Percentiles rank a stretch among this genome's conserved stretches.
Evolutionary conservation across 805 yeast species (phyloP).

Genomic region (Pichia gijzeniarum): DNA sequence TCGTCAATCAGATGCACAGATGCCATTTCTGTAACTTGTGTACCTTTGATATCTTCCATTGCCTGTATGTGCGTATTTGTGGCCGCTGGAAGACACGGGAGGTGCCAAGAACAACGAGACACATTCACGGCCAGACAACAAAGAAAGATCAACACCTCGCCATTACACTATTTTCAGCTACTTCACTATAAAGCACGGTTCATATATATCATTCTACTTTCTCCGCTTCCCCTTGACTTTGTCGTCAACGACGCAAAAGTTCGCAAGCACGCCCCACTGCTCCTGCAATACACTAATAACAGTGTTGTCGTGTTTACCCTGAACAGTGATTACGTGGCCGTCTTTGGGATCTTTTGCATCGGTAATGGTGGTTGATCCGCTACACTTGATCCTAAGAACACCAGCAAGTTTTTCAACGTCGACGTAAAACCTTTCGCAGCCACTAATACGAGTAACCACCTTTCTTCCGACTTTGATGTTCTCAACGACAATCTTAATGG

Average conservation of each 20-base stretch:
- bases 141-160: too few species aligned
- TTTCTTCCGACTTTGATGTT: slow-evolving; percentile 81
- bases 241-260: slow-evolving; percentile 62
- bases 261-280: slow-evolving; percentile 54
- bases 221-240: slow-evolving; percentile 37
- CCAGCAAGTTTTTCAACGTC: slow-evolving; percentile 60
- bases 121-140: too few species aligned
- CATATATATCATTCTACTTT: too few species aligned
- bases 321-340: slow-evolving; percentile 68
- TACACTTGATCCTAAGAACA: slow-evolving; percentile 70
- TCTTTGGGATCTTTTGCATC: slow-evolving; percentile 44
- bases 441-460: slow-evolving; percentile 63
- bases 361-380: slow-evolving; percentile 79
- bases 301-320: slow-evolving; percentile 76
- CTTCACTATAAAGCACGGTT: too few species aligned
- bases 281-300: slow-evolving; percentile 51
- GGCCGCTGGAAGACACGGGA: too few species aligned
- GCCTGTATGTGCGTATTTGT: too few species aligned
- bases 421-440: slow-evolving; percentile 62
- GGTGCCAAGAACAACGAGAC: too few species aligned
- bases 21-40: neutral
- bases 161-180: too few species aligned
- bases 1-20: slow-evolving; percentile 63
- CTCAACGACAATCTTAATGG: slow-evolving; percentile 53
- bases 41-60: too few species aligned